A percentile compares a stretch with the other conserved stretches of the same genome.
Evolutionary conservation across 345 rosid genomes (phyloP).

Genomic region (Syzygium grande): DNA sequence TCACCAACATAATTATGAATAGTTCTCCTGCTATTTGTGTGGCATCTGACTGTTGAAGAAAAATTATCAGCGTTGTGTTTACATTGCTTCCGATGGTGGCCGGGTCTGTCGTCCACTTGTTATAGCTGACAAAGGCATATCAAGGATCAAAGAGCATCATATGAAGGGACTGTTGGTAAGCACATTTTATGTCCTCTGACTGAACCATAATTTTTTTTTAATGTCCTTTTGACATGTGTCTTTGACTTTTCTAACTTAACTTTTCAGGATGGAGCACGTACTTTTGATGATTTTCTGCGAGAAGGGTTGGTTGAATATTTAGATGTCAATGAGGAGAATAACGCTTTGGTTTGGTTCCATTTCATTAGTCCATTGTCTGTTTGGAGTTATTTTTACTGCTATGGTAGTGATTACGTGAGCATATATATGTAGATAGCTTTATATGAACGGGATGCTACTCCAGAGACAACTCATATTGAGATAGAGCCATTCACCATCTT

Average conservation of each 20-base stretch:
- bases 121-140: conserved; percentile 85
- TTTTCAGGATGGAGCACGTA: conserved; percentile 74
- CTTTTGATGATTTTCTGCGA: conserved; percentile 82
- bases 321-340: conserved; percentile 97
- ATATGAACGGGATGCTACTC: conserved; percentile 69
- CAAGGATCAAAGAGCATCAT: conserved; percentile 84
- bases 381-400: neutral
- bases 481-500: conserved; percentile 95
- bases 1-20: neutral
- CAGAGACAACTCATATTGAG: conserved; percentile 85
- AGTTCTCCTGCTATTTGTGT: neutral
- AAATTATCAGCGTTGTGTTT: conserved; percentile 58
- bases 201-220: neutral
- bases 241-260: conserved; percentile 10
- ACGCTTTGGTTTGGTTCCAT: conserved; percentile 58
- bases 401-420: neutral
- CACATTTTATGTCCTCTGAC: conserved; percentile 6
- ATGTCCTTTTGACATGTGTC: neutral
- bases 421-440: conserved; percentile 61
- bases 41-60: neutral
- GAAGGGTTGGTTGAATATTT: conserved; percentile 92
- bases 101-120: conserved; percentile 98
- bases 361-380: neutral
- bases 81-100: conserved; percentile 98
- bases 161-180: conserved; percentile 83